Base-by-base conservation (phyloP, 495 filamentous ascomycete genomes). In the Penicillium coffeae region DNA sequence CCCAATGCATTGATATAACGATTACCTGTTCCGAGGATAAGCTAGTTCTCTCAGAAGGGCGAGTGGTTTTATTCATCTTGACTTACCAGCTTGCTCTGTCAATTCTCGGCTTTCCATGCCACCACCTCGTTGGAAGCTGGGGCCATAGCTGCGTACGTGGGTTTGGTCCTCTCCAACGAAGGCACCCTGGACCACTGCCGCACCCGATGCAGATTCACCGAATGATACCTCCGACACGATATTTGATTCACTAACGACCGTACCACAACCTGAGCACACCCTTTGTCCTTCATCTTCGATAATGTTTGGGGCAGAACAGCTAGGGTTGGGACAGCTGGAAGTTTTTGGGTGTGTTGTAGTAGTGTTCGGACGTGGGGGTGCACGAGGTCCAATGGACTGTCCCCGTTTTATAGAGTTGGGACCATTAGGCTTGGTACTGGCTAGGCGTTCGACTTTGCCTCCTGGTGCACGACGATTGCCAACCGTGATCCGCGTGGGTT, bases 181-280 rank as follows among this genome's bases (percentile, higher is more conserved):
- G 41, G 81, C 87, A 54, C 93, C 93, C 61, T 96, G 89, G 8
- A 95, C 87, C n/a, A 91, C 78, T 22, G 92, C 90, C 42, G 89
- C 91, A 55, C 93, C 93, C 19, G 79, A 79, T 0, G 84, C 76
- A 33, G 77, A 83, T 68, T 96, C 90, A 41, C 90, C 90, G 58
- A 96, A 98, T 4, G 82, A 83, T 42, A 97, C 79, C 59, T 98
- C 93, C 16, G 89, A 79, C 44, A 96, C 90, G 46, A 97, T 95
- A 54, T 94, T 88, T 50, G 82, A 80, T 55, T 91, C 84, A 50
- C 85, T 81, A 52, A 90, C 77, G 47, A 92, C 81, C 20, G 80
- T 82, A 75, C 91, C 91, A 71, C 93, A 98, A 32, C 77, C 84
- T 22, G 78, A 75, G 72, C 93, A 98, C 38, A 88, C 83, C 25